Base-by-base conservation (phyloP, 2,329 filamentous ascomycete genomes). In the Hymenoscyphus albidus region DNA sequence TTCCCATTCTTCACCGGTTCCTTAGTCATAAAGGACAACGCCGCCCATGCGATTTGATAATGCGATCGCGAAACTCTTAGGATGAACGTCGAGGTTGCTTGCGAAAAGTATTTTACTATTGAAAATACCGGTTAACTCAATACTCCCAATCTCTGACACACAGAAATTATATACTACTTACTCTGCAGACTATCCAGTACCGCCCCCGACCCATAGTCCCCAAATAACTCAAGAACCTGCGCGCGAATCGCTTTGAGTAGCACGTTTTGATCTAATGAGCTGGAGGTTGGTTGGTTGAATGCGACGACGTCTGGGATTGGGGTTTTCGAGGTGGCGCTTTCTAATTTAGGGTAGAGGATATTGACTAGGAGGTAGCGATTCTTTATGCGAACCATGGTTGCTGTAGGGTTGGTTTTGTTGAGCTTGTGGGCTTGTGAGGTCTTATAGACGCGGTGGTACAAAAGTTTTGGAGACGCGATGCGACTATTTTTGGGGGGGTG, bases 291-390 rank as follows among this genome's bases (percentile, higher is more conserved):
- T 59, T 89, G 87, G 76, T 93, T 89, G 78, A 96, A 89, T 62
- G 88, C 82, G 35, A 98, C 79, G 64, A 90, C 57, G 79, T 85
- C 77, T 74, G 90, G 77, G 73, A 83, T 71, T 70, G 78, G 76
- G 40, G 74, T 59, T 64, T 76, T 77, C 66, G 71, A 65, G n/a
- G 62, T 57, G 58, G 62, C 51, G 22, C 70, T 68, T 69, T 58
- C 74, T 67, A 66, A 72, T 73, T 87, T 83, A 0, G 93, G 92
- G 73, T 97, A 97, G 58, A 98, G 83, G 70, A 98, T 93, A 75
- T 96, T 92, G 67, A 98, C 86, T n/a, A 98, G 87, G 18, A 99
- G 85, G 77, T 99, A 99, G 73, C 95, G 89, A 78, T 97, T 90
- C 79, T 99, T 99, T 71, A 98, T 86, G 75, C 95, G 92, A 66